Evolutionary conservation across 148 eudicot genomes (phyloP).

Genomic region (Persicaria maculosa): DNA sequence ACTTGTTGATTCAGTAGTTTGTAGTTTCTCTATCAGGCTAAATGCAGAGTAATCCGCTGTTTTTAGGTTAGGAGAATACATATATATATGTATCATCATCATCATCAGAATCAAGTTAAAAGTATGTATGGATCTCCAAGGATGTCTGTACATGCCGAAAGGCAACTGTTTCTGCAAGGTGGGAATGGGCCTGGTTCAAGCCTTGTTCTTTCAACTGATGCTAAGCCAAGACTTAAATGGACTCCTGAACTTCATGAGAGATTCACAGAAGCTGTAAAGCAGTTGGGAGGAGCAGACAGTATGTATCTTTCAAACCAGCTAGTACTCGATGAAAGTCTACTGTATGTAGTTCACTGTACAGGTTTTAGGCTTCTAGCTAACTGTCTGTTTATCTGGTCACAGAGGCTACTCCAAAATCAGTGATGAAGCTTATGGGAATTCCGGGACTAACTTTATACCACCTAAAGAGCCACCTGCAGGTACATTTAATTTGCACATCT

Average conservation of each 20-base stretch:
- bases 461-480: conserved; percentile 96
- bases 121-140: conserved; percentile 48
- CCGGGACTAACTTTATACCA: conserved; percentile 91
- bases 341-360: neutral
- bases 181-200: conserved; percentile 55
- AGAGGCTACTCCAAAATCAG: conserved; percentile 96
- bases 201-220: conserved; percentile 86
- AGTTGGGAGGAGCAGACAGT: conserved; percentile 98
- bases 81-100: conserved; percentile 50
- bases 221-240: conserved; percentile 93
- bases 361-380: conserved; percentile 13
- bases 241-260: conserved; percentile 85
- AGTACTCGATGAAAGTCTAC: neutral
- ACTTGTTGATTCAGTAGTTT: neutral
- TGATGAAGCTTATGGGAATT: conserved; percentile 88
- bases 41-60: conserved; percentile 16
- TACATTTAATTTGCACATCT: conserved; percentile 17
- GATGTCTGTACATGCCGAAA: conserved; percentile 50
- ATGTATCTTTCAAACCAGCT: conserved; percentile 20
- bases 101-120: conserved; percentile 43
- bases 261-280: conserved; percentile 82
- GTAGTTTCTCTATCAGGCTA: conserved; percentile 21
- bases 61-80: conserved; percentile 7
- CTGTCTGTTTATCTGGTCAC: conserved; percentile 24
- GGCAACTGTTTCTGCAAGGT: conserved; percentile 70